A percentile compares a stretch with the other conserved stretches of the same genome.
Conservation (phyloP, 768 basidiomycete genomes). For the Trametes sanguinea region DNA sequence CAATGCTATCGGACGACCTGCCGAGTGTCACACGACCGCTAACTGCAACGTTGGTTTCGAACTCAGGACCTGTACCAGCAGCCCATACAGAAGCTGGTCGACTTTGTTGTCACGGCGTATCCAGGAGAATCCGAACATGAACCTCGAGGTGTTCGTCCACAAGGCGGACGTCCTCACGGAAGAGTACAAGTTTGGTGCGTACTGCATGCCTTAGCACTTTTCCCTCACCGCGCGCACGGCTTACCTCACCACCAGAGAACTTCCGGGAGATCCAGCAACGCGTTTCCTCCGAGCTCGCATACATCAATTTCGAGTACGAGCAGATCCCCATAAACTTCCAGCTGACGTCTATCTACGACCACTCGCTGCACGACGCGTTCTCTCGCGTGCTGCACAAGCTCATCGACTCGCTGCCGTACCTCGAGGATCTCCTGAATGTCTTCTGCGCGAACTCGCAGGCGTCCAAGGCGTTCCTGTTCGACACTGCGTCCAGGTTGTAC, state of each 20-base stretch:
- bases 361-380: conserved; percentile 89
- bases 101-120: conserved; percentile 78
- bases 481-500: conserved; percentile 80
- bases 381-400: conserved; percentile 87
- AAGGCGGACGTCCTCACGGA: conserved; percentile 91
- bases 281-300: conserved; percentile 78
- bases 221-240: too few relatives aligned
- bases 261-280: conserved; percentile 90
- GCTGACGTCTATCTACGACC: conserved; percentile 92
- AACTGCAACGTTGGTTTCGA: background rate
- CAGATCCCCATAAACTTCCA: conserved; percentile 83
- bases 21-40: background rate
- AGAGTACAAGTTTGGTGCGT: conserved; percentile 85
- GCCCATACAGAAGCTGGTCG: conserved; percentile 78
- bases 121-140: conserved; percentile 73
- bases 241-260: conserved; percentile 57
- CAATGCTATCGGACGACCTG: background rate
- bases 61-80: conserved; percentile 79
- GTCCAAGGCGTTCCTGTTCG: conserved; percentile 93
- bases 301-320: conserved; percentile 74
- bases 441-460: conserved; percentile 88
- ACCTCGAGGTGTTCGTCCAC: conserved; percentile 92
- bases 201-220: background rate
- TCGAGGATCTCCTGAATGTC: conserved; percentile 86
- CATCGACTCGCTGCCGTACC: conserved; percentile 78